A percentile compares a stretch with the other conserved stretches of the same genome.
phyloP scores from a whole-genome alignment of 2,329 filamentous ascomycete genomes.

The Penicillium sp. region DNA sequence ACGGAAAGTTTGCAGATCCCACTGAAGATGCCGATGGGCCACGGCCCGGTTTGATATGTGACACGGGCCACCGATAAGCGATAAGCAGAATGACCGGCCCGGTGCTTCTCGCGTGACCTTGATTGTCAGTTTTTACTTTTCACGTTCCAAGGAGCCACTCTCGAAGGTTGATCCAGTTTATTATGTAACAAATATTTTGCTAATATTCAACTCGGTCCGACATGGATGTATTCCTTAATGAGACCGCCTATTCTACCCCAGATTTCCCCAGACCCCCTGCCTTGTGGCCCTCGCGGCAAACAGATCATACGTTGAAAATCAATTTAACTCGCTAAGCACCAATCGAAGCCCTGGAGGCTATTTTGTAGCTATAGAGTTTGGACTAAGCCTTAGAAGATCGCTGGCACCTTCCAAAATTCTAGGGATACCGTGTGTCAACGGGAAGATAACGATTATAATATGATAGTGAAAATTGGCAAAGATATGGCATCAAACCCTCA shows the following conservation, averaged over 20 bases:
- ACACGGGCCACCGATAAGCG: constrained; percentile 10
- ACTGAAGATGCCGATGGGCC: background rate
- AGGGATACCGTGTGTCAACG: background rate
- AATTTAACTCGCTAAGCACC: background rate
- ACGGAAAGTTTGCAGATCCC: background rate
- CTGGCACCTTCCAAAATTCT: background rate
- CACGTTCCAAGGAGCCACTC: background rate
- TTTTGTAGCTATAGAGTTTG: background rate
- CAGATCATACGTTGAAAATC: background rate
- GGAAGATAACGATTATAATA: constrained; percentile 2
- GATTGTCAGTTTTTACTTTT: background rate
- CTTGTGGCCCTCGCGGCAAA: background rate
- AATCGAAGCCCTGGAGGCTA: background rate
- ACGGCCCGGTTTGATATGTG: constrained; percentile 15
- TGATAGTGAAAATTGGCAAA: background rate
- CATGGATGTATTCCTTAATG: background rate
- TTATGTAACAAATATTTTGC: too few species aligned
- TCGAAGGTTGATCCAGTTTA: too few species aligned
- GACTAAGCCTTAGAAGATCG: background rate
- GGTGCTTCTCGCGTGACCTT: constrained; percentile 3
- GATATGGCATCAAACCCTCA: background rate
- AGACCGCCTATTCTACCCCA: constrained; percentile 2
- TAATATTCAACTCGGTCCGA: background rate
- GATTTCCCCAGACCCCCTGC: background rate
- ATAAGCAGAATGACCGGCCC: constrained; percentile 13